phyloP scores from a whole-genome alignment of 2,329 filamentous ascomycete genomes.

The Colletotrichum lini region DNA sequence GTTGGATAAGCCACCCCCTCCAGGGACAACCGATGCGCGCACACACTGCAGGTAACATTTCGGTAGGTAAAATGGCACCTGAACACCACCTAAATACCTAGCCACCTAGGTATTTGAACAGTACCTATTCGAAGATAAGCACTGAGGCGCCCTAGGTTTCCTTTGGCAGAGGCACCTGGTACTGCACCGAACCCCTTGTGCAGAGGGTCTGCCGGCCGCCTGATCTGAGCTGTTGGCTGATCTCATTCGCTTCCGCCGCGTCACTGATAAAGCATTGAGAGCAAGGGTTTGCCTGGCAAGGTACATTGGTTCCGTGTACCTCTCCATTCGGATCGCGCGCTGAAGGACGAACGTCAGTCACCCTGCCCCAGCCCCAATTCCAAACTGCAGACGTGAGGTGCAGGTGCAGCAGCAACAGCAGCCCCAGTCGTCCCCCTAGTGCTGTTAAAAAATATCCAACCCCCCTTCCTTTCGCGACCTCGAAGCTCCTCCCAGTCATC shows the following conservation, averaged over 20 bases:
- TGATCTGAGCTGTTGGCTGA: slow-evolving; percentile 34
- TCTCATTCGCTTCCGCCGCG: slow-evolving; percentile 32
- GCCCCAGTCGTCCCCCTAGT: slow-evolving; percentile 8
- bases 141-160: neutral
- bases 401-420: slow-evolving; percentile 26
- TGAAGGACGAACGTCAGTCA: slow-evolving; percentile 4
- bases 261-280: slow-evolving; percentile 37
- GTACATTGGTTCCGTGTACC: slow-evolving; percentile 32
- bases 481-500: slow-evolving; percentile 31
- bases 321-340: slow-evolving; percentile 5
- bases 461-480: slow-evolving; percentile 39
- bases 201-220: slow-evolving; percentile 30
- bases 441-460: slow-evolving; percentile 41
- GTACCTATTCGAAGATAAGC: neutral
- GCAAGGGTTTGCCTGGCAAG: slow-evolving; percentile 38
- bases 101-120: too few relatives aligned
- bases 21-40: slow-evolving; percentile 18
- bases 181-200: neutral
- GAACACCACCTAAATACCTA: neutral
- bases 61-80: neutral
- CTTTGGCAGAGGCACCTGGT: neutral
- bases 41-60: neutral
- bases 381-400: slow-evolving; percentile 16
- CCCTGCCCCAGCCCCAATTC: slow-evolving; percentile 39
- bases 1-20: slow-evolving; percentile 17